Evolutionary conservation across 2,329 filamentous ascomycete species (phyloP), one percentile per base, ranked within the genome.

Genomic region (Keithomyces neogunnii): DNA sequence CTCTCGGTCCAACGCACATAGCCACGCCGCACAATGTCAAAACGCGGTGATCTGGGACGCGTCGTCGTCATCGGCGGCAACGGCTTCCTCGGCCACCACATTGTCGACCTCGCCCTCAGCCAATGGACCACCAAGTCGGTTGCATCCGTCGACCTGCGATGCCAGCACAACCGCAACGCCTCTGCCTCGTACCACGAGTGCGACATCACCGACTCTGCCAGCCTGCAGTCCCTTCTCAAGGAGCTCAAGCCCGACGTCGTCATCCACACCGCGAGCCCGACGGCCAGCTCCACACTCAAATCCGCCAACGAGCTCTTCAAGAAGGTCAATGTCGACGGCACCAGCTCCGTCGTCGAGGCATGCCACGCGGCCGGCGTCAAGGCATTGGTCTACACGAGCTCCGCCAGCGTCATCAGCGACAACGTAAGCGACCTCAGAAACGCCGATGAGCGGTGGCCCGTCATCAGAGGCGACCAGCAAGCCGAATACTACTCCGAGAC

Each of bases 371-470:
- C 79, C 38, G 84, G 80, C 55, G 89, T 92, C 62, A 88, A 84
- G 69, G 88, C 81, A 0, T 82, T 97, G 57, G 88, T 97, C 45
- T 96, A 92, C 70, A 97, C 92, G 19, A 93, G 88, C 67, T 93
- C 87, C 50, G 87, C 88, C 49, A 95, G 89, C 54, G 86, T 96
- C 55, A 76, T 96, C 57, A 86, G 88, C 64, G 90, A 97, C 69
- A 91, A 91, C 59, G 74, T 77, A 55, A 80, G 73, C 54, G 88
- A 96, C 66, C 78, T 95, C 65, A 78, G 84, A 66, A 91, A 96
- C 66, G 89, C 89, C 57, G 86, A 91, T 67, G 92, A 97, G 75
- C 74, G 79, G 45, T 89, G 86, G 77, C 89, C 89, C 31, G 77
- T 86, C 47, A 84, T 93, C 49, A 77, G 82, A 45, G 88, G 88